Evolutionary conservation across 2,329 filamentous ascomycete genomes (phyloP).

Genomic region (Meredithiella fracta): DNA sequence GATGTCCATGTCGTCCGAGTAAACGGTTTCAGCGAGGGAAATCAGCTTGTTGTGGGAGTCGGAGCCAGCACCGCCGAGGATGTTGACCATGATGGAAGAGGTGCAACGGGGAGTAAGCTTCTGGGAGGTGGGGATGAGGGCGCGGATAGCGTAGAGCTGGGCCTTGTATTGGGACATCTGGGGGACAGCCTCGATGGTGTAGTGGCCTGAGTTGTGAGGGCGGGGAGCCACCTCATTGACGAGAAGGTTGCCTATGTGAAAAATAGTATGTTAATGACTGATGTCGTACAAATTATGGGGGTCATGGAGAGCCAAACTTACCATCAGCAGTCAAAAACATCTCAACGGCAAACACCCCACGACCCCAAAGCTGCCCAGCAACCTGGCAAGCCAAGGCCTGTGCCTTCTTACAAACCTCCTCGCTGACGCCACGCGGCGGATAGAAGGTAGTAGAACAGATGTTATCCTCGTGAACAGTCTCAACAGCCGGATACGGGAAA

Average conservation of each 20-base stretch:
- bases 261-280: slow-evolving; percentile 4
- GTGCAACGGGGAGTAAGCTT: slow-evolving; percentile 41
- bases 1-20: slow-evolving; percentile 30
- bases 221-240: slow-evolving; percentile 79
- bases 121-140: slow-evolving; percentile 36
- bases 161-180: slow-evolving; percentile 83
- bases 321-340: slow-evolving; percentile 73
- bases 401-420: slow-evolving; percentile 44
- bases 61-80: slow-evolving; percentile 51
- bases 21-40: slow-evolving; percentile 28
- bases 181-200: slow-evolving; percentile 80
- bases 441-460: slow-evolving; percentile 88
- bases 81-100: slow-evolving; percentile 63
- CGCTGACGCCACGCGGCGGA: slow-evolving; percentile 56
- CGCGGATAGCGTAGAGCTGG: slow-evolving; percentile 73
- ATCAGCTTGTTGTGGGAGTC: slow-evolving; percentile 43
- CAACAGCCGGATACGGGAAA: slow-evolving; percentile 72
- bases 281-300: not conserved
- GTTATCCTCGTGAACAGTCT: slow-evolving; percentile 88
- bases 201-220: slow-evolving; percentile 81
- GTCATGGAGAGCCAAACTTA: slow-evolving; percentile 18
- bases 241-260: slow-evolving; percentile 37
- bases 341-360: slow-evolving; percentile 91
- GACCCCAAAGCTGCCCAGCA: slow-evolving; percentile 63
- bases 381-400: slow-evolving; percentile 65